A percentile compares a stretch with the other conserved stretches of the same genome.
Evolutionary conservation across 106 monocot species (phyloP).

Genomic region (Xerophyta viscosa): DNA sequence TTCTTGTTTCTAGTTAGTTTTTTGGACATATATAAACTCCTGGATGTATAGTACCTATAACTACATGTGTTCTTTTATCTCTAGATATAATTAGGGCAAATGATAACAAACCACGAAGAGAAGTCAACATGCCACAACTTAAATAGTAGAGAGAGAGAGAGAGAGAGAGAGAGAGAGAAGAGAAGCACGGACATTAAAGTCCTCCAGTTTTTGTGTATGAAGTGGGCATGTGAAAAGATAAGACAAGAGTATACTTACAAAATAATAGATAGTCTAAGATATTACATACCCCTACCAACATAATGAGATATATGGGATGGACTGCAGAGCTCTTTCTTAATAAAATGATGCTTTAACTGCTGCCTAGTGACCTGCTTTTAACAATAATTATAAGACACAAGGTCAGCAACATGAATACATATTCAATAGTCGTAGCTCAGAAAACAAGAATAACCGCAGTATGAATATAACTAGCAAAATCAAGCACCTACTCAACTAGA

Average conservation of each 20-base stretch:
- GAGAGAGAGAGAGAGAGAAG: no score
- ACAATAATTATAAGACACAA: constrained; percentile 5
- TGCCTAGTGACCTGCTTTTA: constrained; percentile 39
- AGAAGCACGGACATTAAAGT: no score
- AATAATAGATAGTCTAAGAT: constrained; percentile 17
- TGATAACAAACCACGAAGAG: no score
- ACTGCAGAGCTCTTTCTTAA: constrained; percentile 18
- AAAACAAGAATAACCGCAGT: not conserved
- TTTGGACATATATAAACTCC: no score
- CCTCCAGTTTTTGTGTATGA: not conserved
- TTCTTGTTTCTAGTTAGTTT: no score
- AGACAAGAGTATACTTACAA: not conserved
- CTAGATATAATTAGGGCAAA: no score
- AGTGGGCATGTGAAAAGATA: not conserved
- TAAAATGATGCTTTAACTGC: constrained; percentile 23
- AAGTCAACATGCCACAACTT: no score
- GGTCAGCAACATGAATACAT: not conserved
- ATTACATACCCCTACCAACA: constrained; percentile 14
- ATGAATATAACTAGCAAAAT: no score
- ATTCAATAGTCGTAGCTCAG: not conserved
- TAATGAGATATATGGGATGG: constrained; percentile 14
- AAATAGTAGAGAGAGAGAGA: no score
- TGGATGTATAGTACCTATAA: no score
- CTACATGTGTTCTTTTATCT: no score
- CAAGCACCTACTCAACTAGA: no score